Percentiles rank a stretch among this genome's conserved stretches.
These are phyloP conservation scores for Lachancea waltii DNA, from an alignment of 805 yeast species.

Conservation along the genomic window DNA sequence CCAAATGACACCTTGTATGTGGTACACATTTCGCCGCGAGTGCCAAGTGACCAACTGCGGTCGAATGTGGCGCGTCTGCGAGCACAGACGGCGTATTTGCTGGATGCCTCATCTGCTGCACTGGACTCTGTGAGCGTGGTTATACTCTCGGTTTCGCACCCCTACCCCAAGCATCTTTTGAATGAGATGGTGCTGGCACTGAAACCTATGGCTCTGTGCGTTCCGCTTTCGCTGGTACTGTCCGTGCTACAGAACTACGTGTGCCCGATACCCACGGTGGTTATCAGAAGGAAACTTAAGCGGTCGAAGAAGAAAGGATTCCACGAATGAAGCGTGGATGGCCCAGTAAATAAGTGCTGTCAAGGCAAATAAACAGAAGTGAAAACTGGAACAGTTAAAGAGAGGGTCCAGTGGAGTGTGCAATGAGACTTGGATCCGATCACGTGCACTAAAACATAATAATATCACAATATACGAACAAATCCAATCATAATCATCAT, in stretches of 20 bases:
- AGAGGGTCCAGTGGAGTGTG: no score
- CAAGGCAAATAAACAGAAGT: no score
- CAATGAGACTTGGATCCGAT: no score
- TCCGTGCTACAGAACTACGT: slow-evolving; percentile 29
- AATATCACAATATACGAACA: not conserved
- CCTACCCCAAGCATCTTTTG: slow-evolving; percentile 35
- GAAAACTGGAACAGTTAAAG: no score
- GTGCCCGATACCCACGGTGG: slow-evolving; percentile 30
- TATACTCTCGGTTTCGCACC: slow-evolving; percentile 32
- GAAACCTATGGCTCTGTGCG: slow-evolving; percentile 29
- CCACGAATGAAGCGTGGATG: not conserved
- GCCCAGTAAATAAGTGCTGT: no score
- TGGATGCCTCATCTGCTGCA: slow-evolving; percentile 26
- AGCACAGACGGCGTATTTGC: slow-evolving; percentile 21
- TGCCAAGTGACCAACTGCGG: slow-evolving; percentile 4
- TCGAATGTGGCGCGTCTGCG: slow-evolving; percentile 17
- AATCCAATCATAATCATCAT: no score
- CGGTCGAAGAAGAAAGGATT: slow-evolving; percentile 26
- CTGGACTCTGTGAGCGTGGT: slow-evolving; percentile 28
- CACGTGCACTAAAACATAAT: no score
- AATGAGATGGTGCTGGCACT: slow-evolving; percentile 34
- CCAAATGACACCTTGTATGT: slow-evolving; percentile 79
- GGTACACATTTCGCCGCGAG: slow-evolving; percentile 30
- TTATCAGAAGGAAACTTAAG: slow-evolving; percentile 29
- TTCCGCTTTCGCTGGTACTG: slow-evolving; percentile 26